phyloP scores from a whole-genome alignment of 371 early-diverging fungal genomes.

The Mucor plumbeus region DNA sequence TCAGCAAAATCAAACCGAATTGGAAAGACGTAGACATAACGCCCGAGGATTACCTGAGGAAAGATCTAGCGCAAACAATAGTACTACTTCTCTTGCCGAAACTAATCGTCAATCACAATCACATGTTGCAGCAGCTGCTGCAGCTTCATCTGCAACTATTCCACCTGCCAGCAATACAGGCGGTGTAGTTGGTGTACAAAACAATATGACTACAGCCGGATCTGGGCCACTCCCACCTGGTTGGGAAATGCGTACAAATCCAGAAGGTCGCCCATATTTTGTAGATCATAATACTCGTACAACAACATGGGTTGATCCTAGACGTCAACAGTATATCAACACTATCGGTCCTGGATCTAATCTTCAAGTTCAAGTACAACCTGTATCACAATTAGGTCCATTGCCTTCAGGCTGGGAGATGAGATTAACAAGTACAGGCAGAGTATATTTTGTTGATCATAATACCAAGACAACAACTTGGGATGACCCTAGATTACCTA shows the following conservation, averaged over 20 bases:
- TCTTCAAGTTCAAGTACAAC: constrained; percentile 72
- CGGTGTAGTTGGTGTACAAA: constrained; percentile 39
- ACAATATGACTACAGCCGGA: constrained; percentile 70
- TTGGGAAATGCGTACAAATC: constrained; percentile 89
- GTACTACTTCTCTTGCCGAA: constrained; percentile 1
- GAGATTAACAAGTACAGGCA: constrained; percentile 88
- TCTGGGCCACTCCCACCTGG: constrained; percentile 91
- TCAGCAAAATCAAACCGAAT: constrained; percentile 65
- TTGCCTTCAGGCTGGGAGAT: constrained; percentile 97
- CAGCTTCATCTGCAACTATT: not conserved
- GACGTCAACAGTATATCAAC: constrained; percentile 72
- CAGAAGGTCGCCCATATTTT: constrained; percentile 94
- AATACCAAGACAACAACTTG: constrained; percentile 92
- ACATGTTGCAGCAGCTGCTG: not conserved
- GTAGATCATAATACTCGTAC: constrained; percentile 98
- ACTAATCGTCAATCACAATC: not conserved
- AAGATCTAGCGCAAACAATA: constrained; percentile 21
- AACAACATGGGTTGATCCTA: constrained; percentile 96
- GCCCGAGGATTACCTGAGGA: constrained; percentile 84
- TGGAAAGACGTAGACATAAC: constrained; percentile 78
- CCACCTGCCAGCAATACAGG: not conserved
- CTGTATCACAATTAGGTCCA: constrained; percentile 83
- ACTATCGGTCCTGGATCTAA: constrained; percentile 60
- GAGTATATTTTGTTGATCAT: constrained; percentile 95
- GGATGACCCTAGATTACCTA: constrained; percentile 97